Conservation (phyloP, 2,329 filamentous ascomycete genomes). For the Fusarium chaquense region DNA sequence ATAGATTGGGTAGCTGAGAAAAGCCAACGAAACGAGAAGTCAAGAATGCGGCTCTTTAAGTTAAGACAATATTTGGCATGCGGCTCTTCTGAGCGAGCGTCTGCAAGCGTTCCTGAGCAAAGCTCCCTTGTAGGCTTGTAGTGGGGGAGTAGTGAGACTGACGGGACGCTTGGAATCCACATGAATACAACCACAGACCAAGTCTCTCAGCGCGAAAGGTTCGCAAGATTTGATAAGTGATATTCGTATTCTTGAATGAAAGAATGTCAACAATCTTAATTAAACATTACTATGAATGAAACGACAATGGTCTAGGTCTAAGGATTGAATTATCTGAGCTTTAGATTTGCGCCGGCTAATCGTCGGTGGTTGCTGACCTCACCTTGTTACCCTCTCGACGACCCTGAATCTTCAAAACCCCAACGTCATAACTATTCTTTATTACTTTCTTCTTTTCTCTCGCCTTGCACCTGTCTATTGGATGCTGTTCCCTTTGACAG, state of each 20-base stretch:
- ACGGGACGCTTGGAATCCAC: conserved; percentile 27
- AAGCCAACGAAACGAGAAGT: background rate
- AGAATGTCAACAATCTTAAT: background rate
- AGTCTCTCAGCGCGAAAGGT: background rate
- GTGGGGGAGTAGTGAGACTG: conserved; percentile 38
- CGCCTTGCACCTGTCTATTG: background rate
- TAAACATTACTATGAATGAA: background rate
- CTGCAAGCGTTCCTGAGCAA: conserved; percentile 2
- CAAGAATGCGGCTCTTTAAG: conserved; percentile 1
- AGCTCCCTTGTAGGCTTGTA: conserved; percentile 7
- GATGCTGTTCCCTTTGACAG: background rate
- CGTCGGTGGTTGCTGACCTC: conserved; percentile 42
- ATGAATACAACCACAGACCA: conserved; percentile 29
- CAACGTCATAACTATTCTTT: conserved; percentile 30
- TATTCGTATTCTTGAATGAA: background rate
- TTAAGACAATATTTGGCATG: conserved; percentile 10
- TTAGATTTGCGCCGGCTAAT: conserved; percentile 49
- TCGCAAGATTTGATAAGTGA: background rate
- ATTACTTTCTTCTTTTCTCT: conserved; percentile 15
- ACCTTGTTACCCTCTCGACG: conserved; percentile 31
- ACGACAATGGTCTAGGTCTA: background rate
- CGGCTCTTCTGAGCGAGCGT: conserved; percentile 7
- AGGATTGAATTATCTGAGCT: background rate
- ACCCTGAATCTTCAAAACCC: conserved; percentile 21
- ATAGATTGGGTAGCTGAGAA: background rate